Evolutionary conservation across 78 protist genomes (phyloP), one percentile per base, ranked within the genome.

Genomic region (Salpingoeca rosetta): DNA sequence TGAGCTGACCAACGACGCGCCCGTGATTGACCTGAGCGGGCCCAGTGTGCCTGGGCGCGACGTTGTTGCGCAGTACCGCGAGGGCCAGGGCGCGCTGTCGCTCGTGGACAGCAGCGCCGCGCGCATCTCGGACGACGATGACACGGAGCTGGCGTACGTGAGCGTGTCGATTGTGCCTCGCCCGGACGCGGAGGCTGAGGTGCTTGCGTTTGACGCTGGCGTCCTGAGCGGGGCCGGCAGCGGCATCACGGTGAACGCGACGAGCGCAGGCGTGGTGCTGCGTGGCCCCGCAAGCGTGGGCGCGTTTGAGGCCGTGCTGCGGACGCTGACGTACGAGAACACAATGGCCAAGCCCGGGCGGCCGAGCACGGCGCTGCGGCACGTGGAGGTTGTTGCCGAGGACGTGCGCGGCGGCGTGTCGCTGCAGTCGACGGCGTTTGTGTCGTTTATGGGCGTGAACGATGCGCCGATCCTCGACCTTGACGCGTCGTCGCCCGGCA

Each of bases 401-500:
- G 80, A 76, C 42, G 80, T 22, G 17, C 7, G 42, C 42, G 80
- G 39, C 2, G 80, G 39, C 40, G 37, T 35, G 44, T 36, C 42
- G 26, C 24, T 28, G 39, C 11, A 76, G 24, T 37, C 80, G 42
- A 41, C 3, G 38, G 80, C 37, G 39, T 3, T 11, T 35, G 35
- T 76, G 24, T 36, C 43, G n/a, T 76, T 76, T n/a, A 12, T 36
- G 80, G 80, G 42, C 11, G 80, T 76, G 44, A 76, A 76, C 42
- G 80, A 76, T 12, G 80, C 80, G 80, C 80, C 80, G n/a, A 76
- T 76, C 22, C 39, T 76, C 24, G 80, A 76, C 80, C 42, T 76
- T 12, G 37, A 76, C 42, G 80, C 42, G 17, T 2, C 80, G 38
- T 41, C 38, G 27, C 35, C 43, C 24, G 80, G 80, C 80, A 12